Base-by-base conservation (phyloP, 345 rosid genomes). In the Rhodamnia argentea region DNA sequence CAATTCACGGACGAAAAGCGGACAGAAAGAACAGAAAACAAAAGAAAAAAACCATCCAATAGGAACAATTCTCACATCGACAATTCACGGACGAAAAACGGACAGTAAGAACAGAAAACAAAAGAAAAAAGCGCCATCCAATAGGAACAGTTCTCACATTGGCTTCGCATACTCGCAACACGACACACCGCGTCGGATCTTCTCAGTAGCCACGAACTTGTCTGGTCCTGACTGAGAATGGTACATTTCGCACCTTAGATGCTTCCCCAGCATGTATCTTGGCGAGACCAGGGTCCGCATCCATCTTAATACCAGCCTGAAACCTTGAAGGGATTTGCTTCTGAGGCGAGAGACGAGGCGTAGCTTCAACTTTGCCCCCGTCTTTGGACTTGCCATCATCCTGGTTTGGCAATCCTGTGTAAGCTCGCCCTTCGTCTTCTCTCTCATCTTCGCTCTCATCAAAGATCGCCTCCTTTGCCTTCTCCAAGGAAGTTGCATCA, bases 131-230 rank as follows among this genome's bases (percentile, higher is more conserved):
- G 5, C 5, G 42, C 42, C 42, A 40, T 3, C 3, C 42, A 40
- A 40, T 40, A 40, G 42, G 42, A 5, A 40, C 3, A n/a, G n/a
- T n/a, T n/a, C n/a, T n/a, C n/a, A n/a, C n/a, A n/a, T n/a, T 56
- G 32, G 52, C 81, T 27, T 12, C 56, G 60, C 24, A 82, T 2
- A 23, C 57, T 51, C 29, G 40, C 84, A 16, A 52, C 59, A 27
- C 6, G 42, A 3, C 44, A 37, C 40, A 3, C 40, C 40, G 84
- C 4, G 15, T 64, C 32, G 13, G 22, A 13, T 87, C 89, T 89
- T 91, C 83, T 93, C 86, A 93, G 90, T 93, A 93, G 10, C 99
- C 94, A 50, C 92, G 94, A 74, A 92, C 94, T 82, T 87, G 89
- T 89, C 93, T 91, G 58, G 92, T 93, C 91, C 96, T 90, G 53